Evolutionary conservation across 371 early-diverging fungal genomes (phyloP).

Genomic region (Blastocladiella emersonii): DNA sequence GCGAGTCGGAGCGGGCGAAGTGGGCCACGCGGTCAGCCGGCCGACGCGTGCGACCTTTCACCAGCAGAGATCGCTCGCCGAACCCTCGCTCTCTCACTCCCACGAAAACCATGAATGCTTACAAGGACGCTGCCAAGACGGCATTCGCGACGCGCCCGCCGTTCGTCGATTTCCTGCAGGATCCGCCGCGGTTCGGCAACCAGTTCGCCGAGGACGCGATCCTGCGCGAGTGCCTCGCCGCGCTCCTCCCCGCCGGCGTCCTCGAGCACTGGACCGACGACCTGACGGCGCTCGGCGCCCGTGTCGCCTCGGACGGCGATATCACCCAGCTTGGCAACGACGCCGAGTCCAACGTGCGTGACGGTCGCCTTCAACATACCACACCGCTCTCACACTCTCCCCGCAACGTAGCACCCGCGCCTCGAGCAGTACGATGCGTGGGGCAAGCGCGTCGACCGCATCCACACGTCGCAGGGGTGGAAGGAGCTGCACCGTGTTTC

Average conservation of each 20-base stretch:
- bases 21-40: no score
- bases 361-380: no score
- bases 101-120: no score
- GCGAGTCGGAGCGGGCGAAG: no score
- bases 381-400: no score
- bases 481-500: constrained; percentile 36
- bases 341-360: constrained; percentile 29
- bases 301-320: constrained; percentile 21
- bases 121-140: not conserved
- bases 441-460: constrained; percentile 47
- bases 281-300: constrained; percentile 26
- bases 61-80: no score
- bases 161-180: constrained; percentile 24
- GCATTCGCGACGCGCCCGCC: not conserved
- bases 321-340: constrained; percentile 21
- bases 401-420: no score
- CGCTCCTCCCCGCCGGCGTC: constrained; percentile 25
- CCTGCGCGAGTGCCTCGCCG: constrained; percentile 31
- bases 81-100: no score
- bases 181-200: constrained; percentile 33
- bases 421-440: constrained; percentile 53
- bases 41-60: no score
- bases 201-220: constrained; percentile 37
- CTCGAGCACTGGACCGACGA: constrained; percentile 30
- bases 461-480: constrained; percentile 43